phyloP scores from a whole-genome alignment of 1,284 basidiomycete genomes.

The Amylostereum chailletii region DNA sequence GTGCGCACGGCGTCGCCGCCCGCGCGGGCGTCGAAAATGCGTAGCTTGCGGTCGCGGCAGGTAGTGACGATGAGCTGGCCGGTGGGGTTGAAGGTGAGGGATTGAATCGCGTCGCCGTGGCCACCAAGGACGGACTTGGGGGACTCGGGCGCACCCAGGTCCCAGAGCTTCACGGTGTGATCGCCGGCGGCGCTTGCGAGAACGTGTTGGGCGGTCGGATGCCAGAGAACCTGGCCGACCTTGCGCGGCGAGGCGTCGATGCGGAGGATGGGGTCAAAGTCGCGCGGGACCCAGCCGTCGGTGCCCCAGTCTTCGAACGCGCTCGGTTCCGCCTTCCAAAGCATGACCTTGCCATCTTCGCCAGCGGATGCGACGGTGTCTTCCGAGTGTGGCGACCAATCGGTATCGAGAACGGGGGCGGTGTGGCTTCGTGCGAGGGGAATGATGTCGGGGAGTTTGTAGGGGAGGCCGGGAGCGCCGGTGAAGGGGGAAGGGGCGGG shows the following conservation, averaged over 20 bases:
- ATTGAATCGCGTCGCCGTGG: constrained; percentile 86
- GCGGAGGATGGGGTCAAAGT: constrained; percentile 76
- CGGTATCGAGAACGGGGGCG: constrained; percentile 88
- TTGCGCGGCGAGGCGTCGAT: constrained; percentile 76
- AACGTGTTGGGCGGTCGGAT: constrained; percentile 85
- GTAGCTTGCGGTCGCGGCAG: constrained; percentile 87
- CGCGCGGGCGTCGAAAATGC: constrained; percentile 83
- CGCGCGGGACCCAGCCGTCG: constrained; percentile 75
- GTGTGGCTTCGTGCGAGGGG: constrained; percentile 87
- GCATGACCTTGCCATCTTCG: constrained; percentile 89
- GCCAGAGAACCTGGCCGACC: constrained; percentile 91
- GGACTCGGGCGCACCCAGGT: constrained; percentile 65
- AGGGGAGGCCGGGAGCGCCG: constrained; percentile 46
- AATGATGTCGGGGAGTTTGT: constrained; percentile 87
- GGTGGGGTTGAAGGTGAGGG: constrained; percentile 76
- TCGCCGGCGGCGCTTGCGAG: constrained; percentile 87
- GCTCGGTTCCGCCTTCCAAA: constrained; percentile 76
- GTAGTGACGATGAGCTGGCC: constrained; percentile 77
- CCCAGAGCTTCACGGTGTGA: constrained; percentile 87
- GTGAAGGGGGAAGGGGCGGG: constrained; percentile 76
- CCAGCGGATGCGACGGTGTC: constrained; percentile 82
- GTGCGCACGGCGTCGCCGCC: constrained; percentile 76
- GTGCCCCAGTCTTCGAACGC: constrained; percentile 82
- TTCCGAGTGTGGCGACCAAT: constrained; percentile 95
- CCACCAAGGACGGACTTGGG: constrained; percentile 60